Evolutionary conservation across 305 asterid genomes (phyloP).

Genomic region (Solanum aculeatissimum): DNA sequence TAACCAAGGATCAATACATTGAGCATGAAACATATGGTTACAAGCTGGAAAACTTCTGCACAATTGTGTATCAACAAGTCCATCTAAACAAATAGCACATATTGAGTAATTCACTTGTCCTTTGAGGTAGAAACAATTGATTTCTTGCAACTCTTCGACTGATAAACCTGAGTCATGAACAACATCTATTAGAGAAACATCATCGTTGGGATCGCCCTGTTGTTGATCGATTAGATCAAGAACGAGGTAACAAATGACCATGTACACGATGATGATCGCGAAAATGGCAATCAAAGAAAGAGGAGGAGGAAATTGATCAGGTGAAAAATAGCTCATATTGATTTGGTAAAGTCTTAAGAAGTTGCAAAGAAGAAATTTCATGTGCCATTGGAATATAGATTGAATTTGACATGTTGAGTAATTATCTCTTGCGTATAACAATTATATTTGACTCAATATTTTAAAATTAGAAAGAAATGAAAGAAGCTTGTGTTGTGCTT

Average conservation of each 20-base stretch:
- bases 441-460: background rate
- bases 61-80: slow-evolving; percentile 20
- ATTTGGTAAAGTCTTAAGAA: background rate
- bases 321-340: slow-evolving; percentile 16
- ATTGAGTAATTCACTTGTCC: slow-evolving; percentile 2
- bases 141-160: slow-evolving; percentile 32
- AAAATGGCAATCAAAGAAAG: slow-evolving; percentile 35
- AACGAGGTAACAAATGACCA: slow-evolving; percentile 37
- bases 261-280: slow-evolving; percentile 29
- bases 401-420: background rate
- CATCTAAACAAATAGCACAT: slow-evolving; percentile 52
- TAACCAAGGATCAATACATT: slow-evolving; percentile 52
- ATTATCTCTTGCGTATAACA: background rate
- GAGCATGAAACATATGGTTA: slow-evolving; percentile 46
- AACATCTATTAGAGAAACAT: background rate
- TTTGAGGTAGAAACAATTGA: slow-evolving; percentile 22
- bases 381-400: background rate
- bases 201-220: background rate
- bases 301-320: slow-evolving; percentile 40
- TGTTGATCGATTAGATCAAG: slow-evolving; percentile 32
- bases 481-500: background rate
- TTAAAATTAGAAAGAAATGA: background rate
- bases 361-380: background rate
- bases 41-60: slow-evolving; percentile 52
- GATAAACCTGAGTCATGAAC: slow-evolving; percentile 19